These are phyloP conservation scores for Exophiala spinifera DNA, from an alignment of 2,329 filamentous ascomycete genomes.

Conservation along the genomic window DNA sequence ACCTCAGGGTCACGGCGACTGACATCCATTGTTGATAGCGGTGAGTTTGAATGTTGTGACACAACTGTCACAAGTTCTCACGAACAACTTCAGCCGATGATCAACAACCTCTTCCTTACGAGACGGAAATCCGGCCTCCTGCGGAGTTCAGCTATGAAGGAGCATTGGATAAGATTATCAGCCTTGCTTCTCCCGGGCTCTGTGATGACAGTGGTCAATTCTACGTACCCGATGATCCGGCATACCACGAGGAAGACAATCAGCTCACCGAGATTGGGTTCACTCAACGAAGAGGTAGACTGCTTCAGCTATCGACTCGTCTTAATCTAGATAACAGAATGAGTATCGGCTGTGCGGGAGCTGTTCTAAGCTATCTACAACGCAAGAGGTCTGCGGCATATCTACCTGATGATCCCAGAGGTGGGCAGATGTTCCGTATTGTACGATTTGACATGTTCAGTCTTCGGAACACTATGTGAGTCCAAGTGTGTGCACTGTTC, in stretches of 20 bases:
- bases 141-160: constrained; percentile 68
- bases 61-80: background rate
- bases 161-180: constrained; percentile 64
- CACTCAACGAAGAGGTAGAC: constrained; percentile 58
- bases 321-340: constrained; percentile 71
- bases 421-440: constrained; percentile 58
- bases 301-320: constrained; percentile 66
- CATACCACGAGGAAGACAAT: constrained; percentile 41
- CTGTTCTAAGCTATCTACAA: constrained; percentile 74
- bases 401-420: constrained; percentile 57
- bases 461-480: constrained; percentile 59
- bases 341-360: constrained; percentile 83
- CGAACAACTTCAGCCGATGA: constrained; percentile 10
- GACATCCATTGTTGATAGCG: constrained; percentile 33
- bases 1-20: constrained; percentile 38
- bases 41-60: constrained; percentile 23
- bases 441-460: constrained; percentile 70
- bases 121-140: constrained; percentile 66
- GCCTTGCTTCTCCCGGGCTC: constrained; percentile 47
- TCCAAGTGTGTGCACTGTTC: background rate
- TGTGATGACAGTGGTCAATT: constrained; percentile 52
- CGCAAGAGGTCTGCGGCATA: constrained; percentile 63
- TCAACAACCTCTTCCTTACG: constrained; percentile 50
- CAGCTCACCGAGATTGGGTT: constrained; percentile 43
- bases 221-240: constrained; percentile 59